Evolutionary conservation across 805 yeast species (phyloP).

Genomic region (Spathaspora passalidarum): DNA sequence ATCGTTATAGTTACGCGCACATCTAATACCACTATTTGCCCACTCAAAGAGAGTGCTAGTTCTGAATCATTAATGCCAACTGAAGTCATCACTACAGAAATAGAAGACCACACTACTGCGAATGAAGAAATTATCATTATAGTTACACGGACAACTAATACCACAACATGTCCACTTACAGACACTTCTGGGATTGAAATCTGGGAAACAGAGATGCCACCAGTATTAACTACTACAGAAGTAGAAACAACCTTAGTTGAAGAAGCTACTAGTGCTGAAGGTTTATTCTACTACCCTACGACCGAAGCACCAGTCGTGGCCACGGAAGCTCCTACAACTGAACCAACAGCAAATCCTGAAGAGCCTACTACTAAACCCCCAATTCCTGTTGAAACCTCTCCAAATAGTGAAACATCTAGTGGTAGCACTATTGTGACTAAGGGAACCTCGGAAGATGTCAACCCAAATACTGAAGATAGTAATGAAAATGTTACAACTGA

Average conservation of each 20-base stretch:
- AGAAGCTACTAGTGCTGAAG: neutral
- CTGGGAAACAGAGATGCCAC: too few relatives aligned
- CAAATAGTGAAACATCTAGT: neutral
- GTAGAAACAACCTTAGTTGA: neutral
- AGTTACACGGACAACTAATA: too few relatives aligned
- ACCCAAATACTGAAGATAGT: neutral
- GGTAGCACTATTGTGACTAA: neutral
- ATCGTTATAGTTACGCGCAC: too few relatives aligned
- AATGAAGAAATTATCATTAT: too few relatives aligned
- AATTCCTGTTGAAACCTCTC: too few relatives aligned
- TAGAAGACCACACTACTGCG: too few relatives aligned
- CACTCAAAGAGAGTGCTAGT: neutral
- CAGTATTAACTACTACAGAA: neutral
- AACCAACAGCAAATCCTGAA: neutral
- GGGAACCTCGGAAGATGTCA: neutral
- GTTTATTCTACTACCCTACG: too few relatives aligned
- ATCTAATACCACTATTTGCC: neutral
- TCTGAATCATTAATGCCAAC: neutral
- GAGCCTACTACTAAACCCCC: neutral
- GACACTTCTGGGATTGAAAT: too few relatives aligned
- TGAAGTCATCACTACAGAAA: neutral
- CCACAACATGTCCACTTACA: too few relatives aligned
- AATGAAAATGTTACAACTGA: slow-evolving; percentile 3
- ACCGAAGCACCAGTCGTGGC: neutral
- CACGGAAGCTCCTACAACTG: neutral